Evolutionary conservation across 495 filamentous ascomycete species (phyloP), one percentile per base, ranked within the genome.

Genomic region (Parachaetomium inaequale): DNA sequence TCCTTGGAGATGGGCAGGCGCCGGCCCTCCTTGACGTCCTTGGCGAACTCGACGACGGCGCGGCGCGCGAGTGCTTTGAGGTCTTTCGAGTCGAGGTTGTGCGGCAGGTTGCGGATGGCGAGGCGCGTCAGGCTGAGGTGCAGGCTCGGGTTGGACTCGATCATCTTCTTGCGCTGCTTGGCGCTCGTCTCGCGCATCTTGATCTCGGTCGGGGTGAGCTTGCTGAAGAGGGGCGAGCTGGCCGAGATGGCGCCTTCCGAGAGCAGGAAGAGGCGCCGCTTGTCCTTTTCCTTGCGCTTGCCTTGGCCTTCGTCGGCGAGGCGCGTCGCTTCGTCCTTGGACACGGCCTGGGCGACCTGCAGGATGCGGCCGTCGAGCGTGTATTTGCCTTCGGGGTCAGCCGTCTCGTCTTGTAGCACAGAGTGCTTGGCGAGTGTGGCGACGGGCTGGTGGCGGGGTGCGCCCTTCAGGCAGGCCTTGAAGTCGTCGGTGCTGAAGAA

Each of bases 101-200:
- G 85, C 8, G 94, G 95, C 25, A 99, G 82, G 68, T 99, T 99
- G 63, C 94, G 91, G 53, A 99, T 79, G 0, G 92, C 90, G n/a
- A 99, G 85, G 63, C 94, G 91, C 12, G 92, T 96, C 21, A 99
- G 79, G 69, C 88, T 92, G 53, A 99, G 78, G 73, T 98, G 91
- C 15, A 99, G 83, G 34, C 85, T 85, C 0, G 95, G 94, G 73
- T 98, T 97, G 69, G 82, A 86, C 75, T 96, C 85, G 69, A 98
- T 91, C 57, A 98, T 82, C 58, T 84, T 87, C 75, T 95, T 91
- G 29, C 94, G 88, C 71, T 98, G 94, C 69, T 87, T 92, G 61
- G 83, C 85, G 66, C 90, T 94, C 52, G 92, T 84, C 71, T 97
- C 93, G 43, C 94, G 84, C 81, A 97, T 88, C 67, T 88, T 88